These are phyloP conservation scores for Skeletonema marinoi DNA, from an alignment of 108 stramenopile species.

Conservation along the genomic window DNA sequence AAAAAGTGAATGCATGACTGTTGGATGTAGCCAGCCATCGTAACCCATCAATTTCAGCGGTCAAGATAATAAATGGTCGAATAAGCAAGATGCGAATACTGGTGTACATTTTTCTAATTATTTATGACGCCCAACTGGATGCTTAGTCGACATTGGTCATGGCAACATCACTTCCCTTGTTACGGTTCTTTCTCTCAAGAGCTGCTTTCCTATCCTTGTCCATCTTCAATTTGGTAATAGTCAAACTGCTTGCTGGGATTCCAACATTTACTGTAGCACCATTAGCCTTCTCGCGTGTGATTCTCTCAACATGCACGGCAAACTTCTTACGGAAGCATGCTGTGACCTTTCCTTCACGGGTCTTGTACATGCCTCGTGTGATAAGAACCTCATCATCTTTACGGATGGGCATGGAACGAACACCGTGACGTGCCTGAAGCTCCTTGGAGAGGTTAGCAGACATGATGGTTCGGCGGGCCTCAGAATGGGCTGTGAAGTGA, in stretches of 20 bases:
- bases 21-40: too few relatives aligned
- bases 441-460: slow-evolving; percentile 97
- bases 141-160: slow-evolving; percentile 98
- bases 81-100: background rate
- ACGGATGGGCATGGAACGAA: slow-evolving; percentile 98
- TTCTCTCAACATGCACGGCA: slow-evolving; percentile 97
- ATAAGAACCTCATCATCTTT: slow-evolving; percentile 98
- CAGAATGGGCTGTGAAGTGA: slow-evolving; percentile 96
- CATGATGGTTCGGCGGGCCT: slow-evolving; percentile 94
- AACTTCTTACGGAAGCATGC: slow-evolving; percentile 97
- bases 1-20: too few relatives aligned
- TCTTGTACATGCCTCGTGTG: slow-evolving; percentile 94
- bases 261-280: slow-evolving; percentile 92
- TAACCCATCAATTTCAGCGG: background rate
- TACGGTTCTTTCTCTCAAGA: slow-evolving; percentile 94
- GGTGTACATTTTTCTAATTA: slow-evolving; percentile 6
- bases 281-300: slow-evolving; percentile 97
- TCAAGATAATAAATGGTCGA: background rate
- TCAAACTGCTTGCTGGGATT: slow-evolving; percentile 93
- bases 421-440: slow-evolving; percentile 96
- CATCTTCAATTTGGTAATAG: slow-evolving; percentile 99
- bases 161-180: slow-evolving; percentile 82
- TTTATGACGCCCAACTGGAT: slow-evolving; percentile 5
- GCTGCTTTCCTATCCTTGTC: slow-evolving; percentile 98
- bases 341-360: slow-evolving; percentile 98